Evolutionary conservation across 2,329 filamentous ascomycete genomes (phyloP), one percentile per base, ranked within the genome.

Genomic region (Aspergillus intermedius): DNA sequence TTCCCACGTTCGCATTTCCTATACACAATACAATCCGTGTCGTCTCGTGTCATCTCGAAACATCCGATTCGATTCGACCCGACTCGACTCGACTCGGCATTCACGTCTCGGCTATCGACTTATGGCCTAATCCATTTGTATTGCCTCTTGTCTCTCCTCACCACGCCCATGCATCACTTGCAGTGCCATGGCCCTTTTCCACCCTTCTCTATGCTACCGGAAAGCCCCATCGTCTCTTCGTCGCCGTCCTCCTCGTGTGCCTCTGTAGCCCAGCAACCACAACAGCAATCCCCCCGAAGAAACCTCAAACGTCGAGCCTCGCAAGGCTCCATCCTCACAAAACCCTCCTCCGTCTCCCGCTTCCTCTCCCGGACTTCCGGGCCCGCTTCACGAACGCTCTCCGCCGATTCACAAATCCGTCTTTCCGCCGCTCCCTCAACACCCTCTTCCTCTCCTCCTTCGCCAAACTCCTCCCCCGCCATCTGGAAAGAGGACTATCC

Each of bases 281-380:
- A 40, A 22, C 15, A 22, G 17, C 37, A 19, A 10, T 5, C 17
- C 41, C 17, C 43, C 42, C 42, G 22, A 43, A 28, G 47, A 12
- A 62, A 58, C 50, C 57, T 67, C 15, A 63, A 64, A 23, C 64
- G 66, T 47, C 62, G 66, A 55, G 65, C 66, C 47, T 69, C 66
- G 1, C 65, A 68, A 56, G 64, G 66, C 21, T 69, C 65, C 1
- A 46, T 69, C 5, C 54, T 63, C 19, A 61, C 64, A 17, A 64
- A 60, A 51, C 63, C 65, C 2, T 68, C 67, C 4, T 50, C 62
- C 8, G 60, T 66, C 28, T 66, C 67, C 40, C 65, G 66, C 7
- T 66, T 68, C 32, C 52, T 69, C 1, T 63, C 67, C 35, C 68
- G 63, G 47, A 62, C 61, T 44, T 69, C 56, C 50, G 59, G 58